phyloP scores from a whole-genome alignment of 306 rosid species.

The Rosa lucieae region DNA sequence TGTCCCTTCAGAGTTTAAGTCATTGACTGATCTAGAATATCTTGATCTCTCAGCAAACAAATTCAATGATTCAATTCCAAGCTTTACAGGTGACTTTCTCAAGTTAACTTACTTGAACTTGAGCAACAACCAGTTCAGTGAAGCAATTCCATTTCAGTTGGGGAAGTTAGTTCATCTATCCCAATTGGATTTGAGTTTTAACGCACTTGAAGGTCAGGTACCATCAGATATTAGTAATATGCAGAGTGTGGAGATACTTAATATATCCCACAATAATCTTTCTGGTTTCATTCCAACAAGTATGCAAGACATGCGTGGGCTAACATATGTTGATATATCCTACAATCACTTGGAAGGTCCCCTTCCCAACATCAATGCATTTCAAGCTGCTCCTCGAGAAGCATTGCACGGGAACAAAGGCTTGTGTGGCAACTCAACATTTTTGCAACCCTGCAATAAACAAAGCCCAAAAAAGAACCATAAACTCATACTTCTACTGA shows the following conservation, averaged over 20 bases:
- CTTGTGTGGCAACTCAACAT: neutral
- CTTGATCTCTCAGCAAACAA: neutral
- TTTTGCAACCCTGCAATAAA: conserved; percentile 2
- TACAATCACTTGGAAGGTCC: conserved; percentile 9
- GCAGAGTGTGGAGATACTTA: neutral
- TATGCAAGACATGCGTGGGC: neutral
- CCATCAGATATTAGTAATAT: neutral
- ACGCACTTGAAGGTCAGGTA: neutral
- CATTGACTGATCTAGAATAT: neutral
- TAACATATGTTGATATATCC: neutral
- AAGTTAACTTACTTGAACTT: neutral
- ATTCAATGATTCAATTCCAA: neutral
- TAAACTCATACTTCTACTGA: too few species aligned
- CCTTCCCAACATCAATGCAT: neutral
- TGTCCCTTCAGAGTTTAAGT: neutral
- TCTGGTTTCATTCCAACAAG: conserved; percentile 3
- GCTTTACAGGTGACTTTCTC: neutral
- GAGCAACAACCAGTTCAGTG: neutral
- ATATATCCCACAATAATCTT: conserved; percentile 2
- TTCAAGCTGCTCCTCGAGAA: neutral
- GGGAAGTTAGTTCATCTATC: neutral
- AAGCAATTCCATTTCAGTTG: neutral
- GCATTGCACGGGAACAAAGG: neutral
- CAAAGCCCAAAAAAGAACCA: neutral
- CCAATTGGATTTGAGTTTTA: neutral